A percentile compares a stretch with the other conserved stretches of the same genome.
Conservation (phyloP, 2,329 filamentous ascomycete species). For the Colletotrichum tabaci region DNA sequence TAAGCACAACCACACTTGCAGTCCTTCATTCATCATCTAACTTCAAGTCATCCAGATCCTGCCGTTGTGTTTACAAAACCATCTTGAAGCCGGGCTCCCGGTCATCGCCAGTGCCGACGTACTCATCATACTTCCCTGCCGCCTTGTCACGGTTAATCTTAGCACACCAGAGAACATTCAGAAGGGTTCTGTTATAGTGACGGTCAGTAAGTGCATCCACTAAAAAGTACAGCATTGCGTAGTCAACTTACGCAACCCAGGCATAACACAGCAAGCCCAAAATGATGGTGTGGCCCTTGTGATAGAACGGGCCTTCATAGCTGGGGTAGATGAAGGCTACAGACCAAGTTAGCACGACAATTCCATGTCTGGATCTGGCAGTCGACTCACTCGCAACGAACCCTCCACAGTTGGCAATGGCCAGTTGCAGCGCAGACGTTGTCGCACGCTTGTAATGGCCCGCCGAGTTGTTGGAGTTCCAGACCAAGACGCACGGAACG, state of each 20-base stretch:
- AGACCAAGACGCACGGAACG: slow-evolving; percentile 74
- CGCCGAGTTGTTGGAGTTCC: slow-evolving; percentile 78
- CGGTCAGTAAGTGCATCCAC: neutral
- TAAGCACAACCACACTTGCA: neutral
- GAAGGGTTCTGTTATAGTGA: slow-evolving; percentile 62
- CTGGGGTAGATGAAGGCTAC: slow-evolving; percentile 73
- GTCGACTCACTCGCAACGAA: slow-evolving; percentile 70
- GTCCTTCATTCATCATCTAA: neutral
- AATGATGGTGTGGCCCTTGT: slow-evolving; percentile 73
- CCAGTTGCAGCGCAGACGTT: slow-evolving; percentile 75
- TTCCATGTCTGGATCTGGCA: fast-evolving
- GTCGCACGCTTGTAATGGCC: slow-evolving; percentile 81
- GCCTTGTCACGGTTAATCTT: slow-evolving; percentile 76
- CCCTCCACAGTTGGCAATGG: slow-evolving; percentile 77
- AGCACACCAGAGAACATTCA: slow-evolving; percentile 73
- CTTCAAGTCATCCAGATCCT: too few species aligned
- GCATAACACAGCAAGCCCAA: slow-evolving; percentile 72
- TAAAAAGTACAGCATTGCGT: neutral
- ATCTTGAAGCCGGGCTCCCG: slow-evolving; percentile 74
- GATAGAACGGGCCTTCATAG: slow-evolving; percentile 69
- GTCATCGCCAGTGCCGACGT: slow-evolving; percentile 72
- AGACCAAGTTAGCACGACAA: neutral
- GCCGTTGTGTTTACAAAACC: slow-evolving; percentile 61
- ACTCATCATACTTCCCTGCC: slow-evolving; percentile 71
- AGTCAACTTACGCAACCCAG: slow-evolving; percentile 72